Conservation (phyloP, 805 yeast genomes). For the Jamesozyma rosinii region DNA sequence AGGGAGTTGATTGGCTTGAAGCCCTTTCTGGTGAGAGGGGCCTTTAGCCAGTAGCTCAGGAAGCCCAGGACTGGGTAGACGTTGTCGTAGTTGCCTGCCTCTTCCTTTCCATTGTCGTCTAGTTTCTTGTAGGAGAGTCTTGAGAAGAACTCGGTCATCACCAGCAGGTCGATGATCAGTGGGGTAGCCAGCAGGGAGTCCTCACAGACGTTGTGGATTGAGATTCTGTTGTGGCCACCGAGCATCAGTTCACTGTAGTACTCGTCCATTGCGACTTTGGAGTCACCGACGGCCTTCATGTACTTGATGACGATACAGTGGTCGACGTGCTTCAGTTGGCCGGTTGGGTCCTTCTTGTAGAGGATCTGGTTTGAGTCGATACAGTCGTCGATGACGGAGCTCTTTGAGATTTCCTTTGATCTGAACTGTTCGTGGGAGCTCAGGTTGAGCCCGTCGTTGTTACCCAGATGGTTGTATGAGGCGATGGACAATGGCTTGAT, state of each 20-base stretch:
- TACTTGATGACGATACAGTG: slow-evolving; percentile 94
- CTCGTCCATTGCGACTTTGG: slow-evolving; percentile 97
- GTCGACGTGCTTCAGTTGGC: slow-evolving; percentile 71
- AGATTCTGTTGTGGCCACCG: slow-evolving; percentile 92
- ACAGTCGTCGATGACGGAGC: slow-evolving; percentile 89
- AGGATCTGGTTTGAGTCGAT: slow-evolving; percentile 77
- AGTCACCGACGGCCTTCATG: slow-evolving; percentile 88
- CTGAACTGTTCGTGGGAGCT: slow-evolving; percentile 88
- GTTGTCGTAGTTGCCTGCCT: slow-evolving; percentile 40
- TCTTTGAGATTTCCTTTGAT: slow-evolving; percentile 89
- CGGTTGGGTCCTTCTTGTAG: slow-evolving; percentile 43
- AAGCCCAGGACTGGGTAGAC: slow-evolving; percentile 82
- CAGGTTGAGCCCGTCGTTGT: slow-evolving; percentile 89
- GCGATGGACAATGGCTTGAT: slow-evolving; percentile 91
- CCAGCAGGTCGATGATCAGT: slow-evolving; percentile 80
- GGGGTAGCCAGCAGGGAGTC: slow-evolving; percentile 94
- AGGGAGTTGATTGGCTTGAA: slow-evolving; percentile 84
- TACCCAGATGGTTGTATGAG: slow-evolving; percentile 91
- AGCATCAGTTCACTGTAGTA: slow-evolving; percentile 93
- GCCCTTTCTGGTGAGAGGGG: slow-evolving; percentile 88
- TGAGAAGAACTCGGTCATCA: slow-evolving; percentile 81
- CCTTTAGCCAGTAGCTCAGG: slow-evolving; percentile 91
- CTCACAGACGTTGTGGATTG: slow-evolving; percentile 92
- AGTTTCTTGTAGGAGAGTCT: slow-evolving; percentile 70
- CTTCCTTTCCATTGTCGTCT: slow-evolving; percentile 19